Percentiles rank a stretch among this genome's conserved stretches.
Conservation (phyloP, 257 asterid genomes). For the Thymus mandschuricus region DNA sequence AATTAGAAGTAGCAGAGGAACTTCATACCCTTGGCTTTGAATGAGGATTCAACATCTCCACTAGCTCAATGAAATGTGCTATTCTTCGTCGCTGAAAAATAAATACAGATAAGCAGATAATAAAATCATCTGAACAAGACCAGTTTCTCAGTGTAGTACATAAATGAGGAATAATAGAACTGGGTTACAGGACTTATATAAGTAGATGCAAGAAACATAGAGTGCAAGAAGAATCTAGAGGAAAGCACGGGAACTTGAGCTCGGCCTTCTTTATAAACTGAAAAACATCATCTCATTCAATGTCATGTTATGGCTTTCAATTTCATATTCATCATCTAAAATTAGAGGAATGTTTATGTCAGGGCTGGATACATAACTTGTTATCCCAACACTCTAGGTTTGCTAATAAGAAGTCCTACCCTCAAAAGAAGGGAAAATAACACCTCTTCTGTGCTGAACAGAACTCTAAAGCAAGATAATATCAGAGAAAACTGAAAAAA, state of each 20-base stretch:
- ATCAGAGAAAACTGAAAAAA: not conserved
- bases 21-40: slow-evolving; percentile 75
- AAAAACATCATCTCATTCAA: not conserved
- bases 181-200: not conserved
- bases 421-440: not conserved
- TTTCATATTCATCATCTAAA: not conserved
- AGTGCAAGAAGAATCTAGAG: not conserved
- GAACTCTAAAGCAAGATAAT: slow-evolving; percentile 9
- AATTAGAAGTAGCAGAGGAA: slow-evolving; percentile 22
- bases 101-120: slow-evolving; percentile 19
- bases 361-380: not conserved
- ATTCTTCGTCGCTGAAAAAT: slow-evolving; percentile 73
- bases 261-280: not conserved
- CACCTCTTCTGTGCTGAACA: not conserved
- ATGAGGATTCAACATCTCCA: slow-evolving; percentile 92
- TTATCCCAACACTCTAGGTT: not conserved
- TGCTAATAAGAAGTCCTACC: not conserved
- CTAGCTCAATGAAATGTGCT: slow-evolving; percentile 81
- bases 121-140: not conserved
- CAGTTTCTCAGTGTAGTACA: not conserved
- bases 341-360: not conserved
- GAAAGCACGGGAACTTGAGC: not conserved
- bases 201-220: not conserved
- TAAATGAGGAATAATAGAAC: not conserved
- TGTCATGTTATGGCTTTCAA: not conserved